Conservation (phyloP, 1,139 yeast species). For the Yarrowia galli region DNA sequence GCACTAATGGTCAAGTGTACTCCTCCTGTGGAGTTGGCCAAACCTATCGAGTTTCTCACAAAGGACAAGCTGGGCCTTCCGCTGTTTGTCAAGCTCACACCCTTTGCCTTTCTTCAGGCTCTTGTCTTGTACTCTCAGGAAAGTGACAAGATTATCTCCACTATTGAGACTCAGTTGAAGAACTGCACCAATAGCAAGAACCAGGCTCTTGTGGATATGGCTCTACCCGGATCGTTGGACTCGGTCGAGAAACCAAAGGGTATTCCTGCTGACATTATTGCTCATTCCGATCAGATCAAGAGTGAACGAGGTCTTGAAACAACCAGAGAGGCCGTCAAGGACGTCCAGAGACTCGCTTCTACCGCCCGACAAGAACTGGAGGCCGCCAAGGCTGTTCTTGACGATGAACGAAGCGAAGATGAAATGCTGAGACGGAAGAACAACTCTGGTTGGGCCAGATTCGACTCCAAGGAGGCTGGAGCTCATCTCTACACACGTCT, state of each 20-base stretch:
- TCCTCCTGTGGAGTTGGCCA: slow-evolving; percentile 52
- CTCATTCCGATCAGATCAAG: slow-evolving; percentile 64
- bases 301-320: slow-evolving; percentile 61
- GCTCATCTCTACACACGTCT: slow-evolving; percentile 45
- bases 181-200: slow-evolving; percentile 41
- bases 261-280: slow-evolving; percentile 64
- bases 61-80: slow-evolving; percentile 45
- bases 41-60: slow-evolving; percentile 40
- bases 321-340: slow-evolving; percentile 57
- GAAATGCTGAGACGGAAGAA: slow-evolving; percentile 59
- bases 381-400: slow-evolving; percentile 57
- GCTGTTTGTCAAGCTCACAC: slow-evolving; percentile 67
- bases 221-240: slow-evolving; percentile 69
- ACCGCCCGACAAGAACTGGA: slow-evolving; percentile 54
- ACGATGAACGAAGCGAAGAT: slow-evolving; percentile 65
- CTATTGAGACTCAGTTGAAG: slow-evolving; percentile 59
- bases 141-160: slow-evolving; percentile 59
- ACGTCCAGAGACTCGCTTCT: slow-evolving; percentile 56
- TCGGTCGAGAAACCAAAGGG: slow-evolving; percentile 68
- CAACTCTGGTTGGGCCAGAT: slow-evolving; percentile 56
- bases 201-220: slow-evolving; percentile 44
- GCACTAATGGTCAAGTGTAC: slow-evolving; percentile 62
- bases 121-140: slow-evolving; percentile 70
- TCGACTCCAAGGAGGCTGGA: slow-evolving; percentile 44
- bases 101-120: slow-evolving; percentile 69